These are phyloP conservation scores for Ophiostoma tasmaniense DNA, from an alignment of 2,329 filamentous ascomycete genomes.

Conservation along the genomic window DNA sequence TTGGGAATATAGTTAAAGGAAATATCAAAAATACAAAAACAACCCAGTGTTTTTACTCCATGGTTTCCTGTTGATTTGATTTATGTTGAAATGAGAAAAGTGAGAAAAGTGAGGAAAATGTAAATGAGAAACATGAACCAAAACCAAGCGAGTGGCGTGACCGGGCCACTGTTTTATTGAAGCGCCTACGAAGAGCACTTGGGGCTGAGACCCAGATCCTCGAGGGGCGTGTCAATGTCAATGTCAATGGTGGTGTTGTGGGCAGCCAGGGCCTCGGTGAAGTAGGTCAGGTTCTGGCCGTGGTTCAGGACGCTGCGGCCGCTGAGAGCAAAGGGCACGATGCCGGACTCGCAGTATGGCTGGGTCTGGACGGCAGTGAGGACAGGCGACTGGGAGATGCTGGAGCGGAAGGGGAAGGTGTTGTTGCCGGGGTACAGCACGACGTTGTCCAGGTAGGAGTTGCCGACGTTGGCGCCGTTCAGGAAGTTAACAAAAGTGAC, in stretches of 20 bases:
- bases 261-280: constrained; percentile 43
- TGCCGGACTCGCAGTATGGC: constrained; percentile 45
- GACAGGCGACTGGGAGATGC: constrained; percentile 42
- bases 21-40: constrained; percentile 2
- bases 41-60: not conserved
- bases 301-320: constrained; percentile 44
- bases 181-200: constrained; percentile 16
- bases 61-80: not conserved
- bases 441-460: constrained; percentile 49
- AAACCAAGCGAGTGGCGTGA: not conserved
- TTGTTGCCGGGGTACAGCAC: constrained; percentile 52
- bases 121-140: not conserved
- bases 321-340: constrained; percentile 46
- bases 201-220: constrained; percentile 26
- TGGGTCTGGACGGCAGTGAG: constrained; percentile 34
- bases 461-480: constrained; percentile 44
- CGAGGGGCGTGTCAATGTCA: constrained; percentile 39
- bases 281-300: constrained; percentile 48
- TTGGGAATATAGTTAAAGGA: not conserved
- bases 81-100: not conserved
- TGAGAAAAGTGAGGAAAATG: too few species aligned
- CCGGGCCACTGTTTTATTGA: not conserved
- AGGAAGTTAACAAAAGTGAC: constrained; percentile 52
- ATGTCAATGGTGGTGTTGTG: constrained; percentile 45
- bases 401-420: constrained; percentile 45